These are phyloP conservation scores for Hypoxylon trugodes DNA, from an alignment of 495 filamentous ascomycete species.

Conservation along the genomic window DNA sequence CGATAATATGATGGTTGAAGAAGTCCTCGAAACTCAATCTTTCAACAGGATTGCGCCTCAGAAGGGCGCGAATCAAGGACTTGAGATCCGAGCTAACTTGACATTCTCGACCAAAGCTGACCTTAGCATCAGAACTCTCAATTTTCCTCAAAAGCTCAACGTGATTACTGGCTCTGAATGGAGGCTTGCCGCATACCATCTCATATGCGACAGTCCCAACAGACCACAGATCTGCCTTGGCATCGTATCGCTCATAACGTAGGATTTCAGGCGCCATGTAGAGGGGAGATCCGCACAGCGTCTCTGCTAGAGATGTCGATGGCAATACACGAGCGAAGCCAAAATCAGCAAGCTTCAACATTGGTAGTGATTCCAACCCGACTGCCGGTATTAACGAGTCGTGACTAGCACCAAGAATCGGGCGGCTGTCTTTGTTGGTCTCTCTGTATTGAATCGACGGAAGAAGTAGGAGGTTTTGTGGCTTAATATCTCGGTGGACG, in stretches of 20 bases:
- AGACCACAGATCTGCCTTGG: slow-evolving; percentile 96
- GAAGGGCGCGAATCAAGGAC: slow-evolving; percentile 75
- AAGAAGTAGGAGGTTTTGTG: slow-evolving; percentile 91
- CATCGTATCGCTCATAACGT: slow-evolving; percentile 96
- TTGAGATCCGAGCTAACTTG: slow-evolving; percentile 81
- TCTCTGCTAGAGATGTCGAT: slow-evolving; percentile 89
- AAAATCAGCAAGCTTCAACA: slow-evolving; percentile 97
- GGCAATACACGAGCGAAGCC: slow-evolving; percentile 94
- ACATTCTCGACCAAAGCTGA: slow-evolving; percentile 80
- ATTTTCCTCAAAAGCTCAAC: slow-evolving; percentile 93
- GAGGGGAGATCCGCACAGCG: slow-evolving; percentile 94
- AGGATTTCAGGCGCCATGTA: slow-evolving; percentile 99
- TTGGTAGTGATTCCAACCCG: slow-evolving; percentile 86
- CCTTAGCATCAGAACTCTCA: slow-evolving; percentile 82
- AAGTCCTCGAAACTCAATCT: slow-evolving; percentile 84
- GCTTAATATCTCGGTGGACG: slow-evolving; percentile 97
- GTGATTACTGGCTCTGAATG: slow-evolving; percentile 92
- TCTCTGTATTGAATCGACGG: slow-evolving; percentile 74
- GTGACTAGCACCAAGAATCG: slow-evolving; percentile 69
- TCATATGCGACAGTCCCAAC: slow-evolving; percentile 94
- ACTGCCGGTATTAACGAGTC: slow-evolving; percentile 80
- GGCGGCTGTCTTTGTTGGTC: slow-evolving; percentile 50
- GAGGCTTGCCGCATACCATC: slow-evolving; percentile 90
- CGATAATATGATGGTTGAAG: slow-evolving; percentile 77
- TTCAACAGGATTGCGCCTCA: slow-evolving; percentile 86